Evolutionary conservation across 352 stramenopile genomes (phyloP).

Genomic region (Phytopythium chamaehyphon): DNA sequence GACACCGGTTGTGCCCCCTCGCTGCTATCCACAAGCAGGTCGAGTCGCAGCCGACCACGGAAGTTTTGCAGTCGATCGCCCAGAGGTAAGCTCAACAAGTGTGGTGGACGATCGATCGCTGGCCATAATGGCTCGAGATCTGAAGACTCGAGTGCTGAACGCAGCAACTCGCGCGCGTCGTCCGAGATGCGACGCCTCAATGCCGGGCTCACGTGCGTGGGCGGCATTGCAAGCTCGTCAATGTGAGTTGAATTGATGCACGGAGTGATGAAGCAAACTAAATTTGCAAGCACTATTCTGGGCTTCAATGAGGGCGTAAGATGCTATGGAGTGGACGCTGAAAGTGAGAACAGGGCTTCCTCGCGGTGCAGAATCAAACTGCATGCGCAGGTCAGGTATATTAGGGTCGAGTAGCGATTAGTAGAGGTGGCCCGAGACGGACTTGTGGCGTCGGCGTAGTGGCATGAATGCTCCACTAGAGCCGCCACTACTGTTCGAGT

Average conservation of each 20-base stretch:
- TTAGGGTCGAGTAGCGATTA: too few relatives aligned
- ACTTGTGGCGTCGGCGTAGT: slow-evolving; percentile 68
- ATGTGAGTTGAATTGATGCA: neutral
- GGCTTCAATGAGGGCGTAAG: too few relatives aligned
- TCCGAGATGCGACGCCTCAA: slow-evolving; percentile 54
- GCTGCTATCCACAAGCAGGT: slow-evolving; percentile 11
- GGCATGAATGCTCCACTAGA: slow-evolving; percentile 8
- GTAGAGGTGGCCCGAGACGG: slow-evolving; percentile 27
- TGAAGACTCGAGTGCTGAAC: slow-evolving; percentile 19
- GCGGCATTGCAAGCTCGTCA: slow-evolving; percentile 24
- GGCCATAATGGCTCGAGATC: slow-evolving; percentile 17
- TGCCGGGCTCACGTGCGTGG: slow-evolving; percentile 40
- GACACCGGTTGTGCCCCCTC: neutral
- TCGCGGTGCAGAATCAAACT: too few relatives aligned
- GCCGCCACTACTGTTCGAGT: neutral
- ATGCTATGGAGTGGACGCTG: too few relatives aligned
- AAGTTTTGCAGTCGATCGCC: slow-evolving; percentile 46
- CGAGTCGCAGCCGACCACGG: slow-evolving; percentile 31
- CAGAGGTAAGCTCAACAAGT: slow-evolving; percentile 30
- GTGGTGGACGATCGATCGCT: slow-evolving; percentile 27
- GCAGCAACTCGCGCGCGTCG: slow-evolving; percentile 50
- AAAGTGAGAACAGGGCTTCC: too few relatives aligned
- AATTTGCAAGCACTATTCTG: too few relatives aligned
- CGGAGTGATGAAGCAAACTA: too few relatives aligned
- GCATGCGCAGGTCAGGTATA: too few relatives aligned